Evolutionary conservation across 2,329 filamentous ascomycete genomes (phyloP), one percentile per base, ranked within the genome.

Genomic region (Arthrobotrys pseudoclavata): DNA sequence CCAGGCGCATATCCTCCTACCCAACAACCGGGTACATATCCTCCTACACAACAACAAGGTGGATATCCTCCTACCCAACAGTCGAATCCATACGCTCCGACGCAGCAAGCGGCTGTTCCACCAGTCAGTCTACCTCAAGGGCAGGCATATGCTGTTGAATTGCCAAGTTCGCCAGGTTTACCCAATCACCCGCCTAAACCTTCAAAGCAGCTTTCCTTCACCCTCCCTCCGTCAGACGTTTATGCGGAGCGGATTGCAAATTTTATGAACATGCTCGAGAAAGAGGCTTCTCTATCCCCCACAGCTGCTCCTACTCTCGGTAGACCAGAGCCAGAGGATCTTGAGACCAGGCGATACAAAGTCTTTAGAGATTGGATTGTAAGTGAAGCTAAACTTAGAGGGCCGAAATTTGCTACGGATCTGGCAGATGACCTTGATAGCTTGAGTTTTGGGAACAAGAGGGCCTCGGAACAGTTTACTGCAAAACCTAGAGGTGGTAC

Each of bases 201-300:
- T 45, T 52, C 68, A 12, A 76, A 76, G 52, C 72, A 76, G 18
- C 66, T 76, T 12, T 76, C 72, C 12, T 76, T 76, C 60, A 76
- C 72, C 5, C 72, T 76, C 6, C 72, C 72, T 1, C 72, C 72
- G 4, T 76, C 72, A 18, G 72, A 76, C 57, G 66, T 76, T 47
- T 76, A 76, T 61, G 72, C 72, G 9, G 72, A 76, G 42, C 48
- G 72, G 1, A 76, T 76, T 62, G 66, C 72, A 22, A 76, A 76
- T 24, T 76, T 76, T 20, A 76, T 76, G 72, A 76, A 76, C 40
- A 76, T 76, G 72, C 45, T 76, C 20, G 72, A 76, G 60, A 76
- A 76, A 22, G 72, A 76, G 22, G 66, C 72, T 15, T 76, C 72
- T 15, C 50, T 76, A 15, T 60, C 64, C 18, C 72, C 72, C 10